Evolutionary conservation across 768 basidiomycete genomes (phyloP).

Genomic region (Ramaria rubella): DNA sequence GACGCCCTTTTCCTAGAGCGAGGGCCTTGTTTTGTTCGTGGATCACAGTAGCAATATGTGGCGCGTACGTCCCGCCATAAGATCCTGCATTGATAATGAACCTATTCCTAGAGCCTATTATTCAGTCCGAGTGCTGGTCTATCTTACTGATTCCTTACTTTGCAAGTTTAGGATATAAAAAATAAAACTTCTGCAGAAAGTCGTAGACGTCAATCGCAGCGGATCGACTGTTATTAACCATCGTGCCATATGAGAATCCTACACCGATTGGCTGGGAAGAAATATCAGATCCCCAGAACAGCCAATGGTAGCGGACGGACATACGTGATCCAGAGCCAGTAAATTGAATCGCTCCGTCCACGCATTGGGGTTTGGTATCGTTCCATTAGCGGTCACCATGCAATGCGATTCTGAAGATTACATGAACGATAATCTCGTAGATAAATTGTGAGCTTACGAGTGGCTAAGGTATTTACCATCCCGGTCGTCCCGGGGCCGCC

Average conservation of each 20-base stretch:
- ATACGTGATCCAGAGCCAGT: constrained; percentile 13
- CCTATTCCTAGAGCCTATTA: constrained; percentile 5
- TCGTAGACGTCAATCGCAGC: constrained; percentile 31
- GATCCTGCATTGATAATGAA: constrained; percentile 28
- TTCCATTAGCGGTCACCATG: constrained; percentile 18
- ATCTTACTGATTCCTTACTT: neutral
- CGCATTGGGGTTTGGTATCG: constrained; percentile 21
- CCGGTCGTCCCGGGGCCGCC: constrained; percentile 31
- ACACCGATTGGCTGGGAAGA: constrained; percentile 25
- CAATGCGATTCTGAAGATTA: constrained; percentile 29
- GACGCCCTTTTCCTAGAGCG: constrained; percentile 14
- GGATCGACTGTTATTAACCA: constrained; percentile 27
- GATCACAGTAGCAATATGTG: constrained; percentile 32
- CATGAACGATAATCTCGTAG: too few relatives aligned
- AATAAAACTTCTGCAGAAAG: constrained; percentile 31
- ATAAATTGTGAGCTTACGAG: too few relatives aligned
- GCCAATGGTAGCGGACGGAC: neutral
- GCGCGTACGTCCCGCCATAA: constrained; percentile 31
- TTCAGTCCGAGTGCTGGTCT: neutral
- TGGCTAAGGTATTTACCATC: constrained; percentile 23
- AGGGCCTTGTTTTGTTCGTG: constrained; percentile 27
- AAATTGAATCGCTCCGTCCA: constrained; percentile 6
- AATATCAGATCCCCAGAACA: neutral
- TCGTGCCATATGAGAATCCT: constrained; percentile 30
- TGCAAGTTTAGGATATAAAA: constrained; percentile 19